Evolutionary conservation across 306 rosid genomes (phyloP).

Genomic region (Prunus mume): DNA sequence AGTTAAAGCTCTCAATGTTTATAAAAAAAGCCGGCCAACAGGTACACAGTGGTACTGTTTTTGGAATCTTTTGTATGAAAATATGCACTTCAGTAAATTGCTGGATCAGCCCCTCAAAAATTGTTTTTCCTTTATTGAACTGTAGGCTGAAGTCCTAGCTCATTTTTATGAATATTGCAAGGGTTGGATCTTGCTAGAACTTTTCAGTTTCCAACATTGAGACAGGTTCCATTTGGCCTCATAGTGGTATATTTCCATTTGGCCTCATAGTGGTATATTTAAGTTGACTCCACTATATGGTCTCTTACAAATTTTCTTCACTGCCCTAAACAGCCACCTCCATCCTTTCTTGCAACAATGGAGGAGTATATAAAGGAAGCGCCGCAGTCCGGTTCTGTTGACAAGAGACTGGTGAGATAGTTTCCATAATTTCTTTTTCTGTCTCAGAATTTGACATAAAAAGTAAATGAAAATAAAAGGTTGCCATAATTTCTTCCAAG

Average conservation of each 20-base stretch:
- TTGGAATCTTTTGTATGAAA: conserved; percentile 1
- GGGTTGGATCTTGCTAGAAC: conserved; percentile 82
- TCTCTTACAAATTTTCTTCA: conserved; percentile 28
- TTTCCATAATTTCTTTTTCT: background rate
- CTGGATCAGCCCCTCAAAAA: background rate
- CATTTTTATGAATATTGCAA: conserved; percentile 82
- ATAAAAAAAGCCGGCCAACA: conserved; percentile 87
- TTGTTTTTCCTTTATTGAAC: conserved; percentile 3
- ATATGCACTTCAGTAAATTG: background rate
- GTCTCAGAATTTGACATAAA: background rate
- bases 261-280: background rate
- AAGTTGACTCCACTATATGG: conserved; percentile 9
- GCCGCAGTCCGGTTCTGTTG: conserved; percentile 49
- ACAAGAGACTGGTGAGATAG: conserved; percentile 68
- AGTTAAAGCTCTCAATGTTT: conserved; percentile 62
- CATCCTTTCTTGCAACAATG: conserved; percentile 81
- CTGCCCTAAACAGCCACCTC: conserved; percentile 72
- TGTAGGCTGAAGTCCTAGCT: conserved; percentile 78
- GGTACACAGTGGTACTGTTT: conserved; percentile 40
- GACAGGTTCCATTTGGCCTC: conserved; percentile 62
- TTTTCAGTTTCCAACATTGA: conserved; percentile 80
- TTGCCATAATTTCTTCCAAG: background rate
- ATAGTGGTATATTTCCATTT: too few species aligned
- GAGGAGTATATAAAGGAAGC: conserved; percentile 88
- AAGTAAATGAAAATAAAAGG: background rate